Evolutionary conservation across 2,329 filamentous ascomycete species (phyloP).

Genomic region (Fusarium sublunatum): DNA sequence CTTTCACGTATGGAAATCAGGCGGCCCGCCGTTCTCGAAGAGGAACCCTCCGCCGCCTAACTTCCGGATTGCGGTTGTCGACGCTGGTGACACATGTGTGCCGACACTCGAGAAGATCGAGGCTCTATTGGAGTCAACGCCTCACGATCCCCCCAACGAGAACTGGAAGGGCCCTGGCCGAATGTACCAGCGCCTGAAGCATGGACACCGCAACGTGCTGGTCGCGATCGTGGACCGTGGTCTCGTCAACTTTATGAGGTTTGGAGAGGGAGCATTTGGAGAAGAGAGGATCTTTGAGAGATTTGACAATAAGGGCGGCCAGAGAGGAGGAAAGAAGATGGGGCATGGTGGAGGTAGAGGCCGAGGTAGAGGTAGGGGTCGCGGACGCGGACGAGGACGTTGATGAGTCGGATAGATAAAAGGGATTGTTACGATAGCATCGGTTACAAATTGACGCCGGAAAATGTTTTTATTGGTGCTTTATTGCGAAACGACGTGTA

Average conservation of each 20-base stretch:
- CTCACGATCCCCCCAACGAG: slow-evolving; percentile 69
- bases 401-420: slow-evolving; percentile 33
- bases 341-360: slow-evolving; percentile 56
- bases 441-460: slow-evolving; percentile 18
- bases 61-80: slow-evolving; percentile 85
- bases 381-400: slow-evolving; percentile 43
- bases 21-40: slow-evolving; percentile 76
- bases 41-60: slow-evolving; percentile 81
- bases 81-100: slow-evolving; percentile 76
- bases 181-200: slow-evolving; percentile 82
- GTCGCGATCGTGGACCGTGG: slow-evolving; percentile 91
- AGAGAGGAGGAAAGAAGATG: slow-evolving; percentile 55
- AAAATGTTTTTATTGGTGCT: not conserved
- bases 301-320: slow-evolving; percentile 57
- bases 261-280: slow-evolving; percentile 83
- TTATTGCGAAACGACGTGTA: slow-evolving; percentile 10
- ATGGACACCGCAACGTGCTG: slow-evolving; percentile 85
- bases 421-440: slow-evolving; percentile 24
- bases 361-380: slow-evolving; percentile 43
- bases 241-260: slow-evolving; percentile 85
- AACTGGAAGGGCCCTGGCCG: slow-evolving; percentile 56
- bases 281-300: slow-evolving; percentile 77
- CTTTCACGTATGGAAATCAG: slow-evolving; percentile 83
- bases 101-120: slow-evolving; percentile 80
- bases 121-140: slow-evolving; percentile 77